A percentile compares a stretch with the other conserved stretches of the same genome.
Conservation (phyloP, 768 basidiomycete species). For the Kockovaella imperatae region DNA sequence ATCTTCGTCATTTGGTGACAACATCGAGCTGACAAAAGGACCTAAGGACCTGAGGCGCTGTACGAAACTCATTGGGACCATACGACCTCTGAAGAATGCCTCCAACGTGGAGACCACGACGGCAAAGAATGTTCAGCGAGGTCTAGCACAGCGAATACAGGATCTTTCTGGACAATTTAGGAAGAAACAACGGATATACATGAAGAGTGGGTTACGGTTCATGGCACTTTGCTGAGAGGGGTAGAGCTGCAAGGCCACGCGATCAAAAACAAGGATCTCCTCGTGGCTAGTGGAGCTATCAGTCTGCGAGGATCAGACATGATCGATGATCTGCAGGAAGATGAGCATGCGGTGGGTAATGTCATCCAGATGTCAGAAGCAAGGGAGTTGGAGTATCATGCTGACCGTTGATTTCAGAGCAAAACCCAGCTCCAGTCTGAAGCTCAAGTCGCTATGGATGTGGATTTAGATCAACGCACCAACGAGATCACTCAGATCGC, state of each 20-base stretch:
- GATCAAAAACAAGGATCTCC: constrained; percentile 90
- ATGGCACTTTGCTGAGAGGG: not conserved
- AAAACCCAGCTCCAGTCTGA: constrained; percentile 45
- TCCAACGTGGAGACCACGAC: constrained; percentile 52
- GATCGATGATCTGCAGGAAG: constrained; percentile 78
- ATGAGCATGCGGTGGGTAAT: constrained; percentile 69
- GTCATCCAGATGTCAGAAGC: not conserved
- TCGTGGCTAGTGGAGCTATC: constrained; percentile 77
- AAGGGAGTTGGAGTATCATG: not conserved
- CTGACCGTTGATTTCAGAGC: constrained; percentile 16
- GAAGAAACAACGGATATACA: constrained; percentile 95
- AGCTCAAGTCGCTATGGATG: constrained; percentile 40
- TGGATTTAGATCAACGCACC: constrained; percentile 51
- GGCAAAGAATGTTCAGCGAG: constrained; percentile 89
- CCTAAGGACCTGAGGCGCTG: constrained; percentile 58
- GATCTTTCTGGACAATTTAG: constrained; percentile 83
- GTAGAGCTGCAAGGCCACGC: constrained; percentile 92
- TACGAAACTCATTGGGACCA: constrained; percentile 63
- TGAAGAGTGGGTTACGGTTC: constrained; percentile 73
- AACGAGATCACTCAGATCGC: constrained; percentile 83
- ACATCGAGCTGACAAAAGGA: not conserved
- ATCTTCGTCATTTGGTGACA: constrained; percentile 6
- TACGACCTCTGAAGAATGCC: constrained; percentile 46
- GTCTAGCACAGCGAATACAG: constrained; percentile 91
- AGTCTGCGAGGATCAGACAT: constrained; percentile 74